Conservation (phyloP, 495 filamentous ascomycete species). For the Podospora sp. region DNA sequence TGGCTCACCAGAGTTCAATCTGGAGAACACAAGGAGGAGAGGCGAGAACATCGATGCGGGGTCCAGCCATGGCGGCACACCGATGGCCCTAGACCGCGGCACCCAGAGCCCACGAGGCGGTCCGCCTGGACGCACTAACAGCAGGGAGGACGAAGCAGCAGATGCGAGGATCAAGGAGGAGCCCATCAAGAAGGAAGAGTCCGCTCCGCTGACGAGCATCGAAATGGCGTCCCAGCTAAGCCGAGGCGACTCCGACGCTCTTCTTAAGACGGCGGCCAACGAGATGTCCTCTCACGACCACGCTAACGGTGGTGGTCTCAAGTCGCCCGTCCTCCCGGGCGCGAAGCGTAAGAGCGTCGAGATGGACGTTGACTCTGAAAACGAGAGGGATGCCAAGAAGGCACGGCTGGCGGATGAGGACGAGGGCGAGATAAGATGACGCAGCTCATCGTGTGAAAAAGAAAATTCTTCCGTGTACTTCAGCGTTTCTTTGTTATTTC, state of each 20-base stretch:
- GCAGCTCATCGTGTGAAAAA: neutral
- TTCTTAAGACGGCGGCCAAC: slow-evolving; percentile 52
- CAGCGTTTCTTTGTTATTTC: neutral
- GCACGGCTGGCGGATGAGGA: slow-evolving; percentile 24
- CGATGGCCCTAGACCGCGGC: slow-evolving; percentile 31
- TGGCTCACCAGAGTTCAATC: slow-evolving; percentile 47
- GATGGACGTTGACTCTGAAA: slow-evolving; percentile 31
- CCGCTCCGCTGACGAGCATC: neutral
- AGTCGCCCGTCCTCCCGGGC: slow-evolving; percentile 24
- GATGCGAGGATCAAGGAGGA: slow-evolving; percentile 17
- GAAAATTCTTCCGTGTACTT: neutral
- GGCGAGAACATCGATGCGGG: slow-evolving; percentile 39
- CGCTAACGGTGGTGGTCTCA: slow-evolving; percentile 33
- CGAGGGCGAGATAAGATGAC: slow-evolving; percentile 31
- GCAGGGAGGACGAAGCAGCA: neutral
- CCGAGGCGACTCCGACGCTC: slow-evolving; percentile 48
- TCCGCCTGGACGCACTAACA: neutral
- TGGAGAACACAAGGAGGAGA: slow-evolving; percentile 50
- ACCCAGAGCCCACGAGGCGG: slow-evolving; percentile 34
- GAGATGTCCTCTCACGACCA: slow-evolving; percentile 42
- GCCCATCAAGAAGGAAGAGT: slow-evolving; percentile 24
- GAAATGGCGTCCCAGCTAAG: slow-evolving; percentile 31
- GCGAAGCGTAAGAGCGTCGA: slow-evolving; percentile 39
- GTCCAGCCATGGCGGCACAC: slow-evolving; percentile 30
- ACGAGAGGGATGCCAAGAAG: slow-evolving; percentile 29